These are phyloP conservation scores for Xerocomus amazonicus DNA, from an alignment of 1,284 basidiomycete genomes.

Conservation along the genomic window DNA sequence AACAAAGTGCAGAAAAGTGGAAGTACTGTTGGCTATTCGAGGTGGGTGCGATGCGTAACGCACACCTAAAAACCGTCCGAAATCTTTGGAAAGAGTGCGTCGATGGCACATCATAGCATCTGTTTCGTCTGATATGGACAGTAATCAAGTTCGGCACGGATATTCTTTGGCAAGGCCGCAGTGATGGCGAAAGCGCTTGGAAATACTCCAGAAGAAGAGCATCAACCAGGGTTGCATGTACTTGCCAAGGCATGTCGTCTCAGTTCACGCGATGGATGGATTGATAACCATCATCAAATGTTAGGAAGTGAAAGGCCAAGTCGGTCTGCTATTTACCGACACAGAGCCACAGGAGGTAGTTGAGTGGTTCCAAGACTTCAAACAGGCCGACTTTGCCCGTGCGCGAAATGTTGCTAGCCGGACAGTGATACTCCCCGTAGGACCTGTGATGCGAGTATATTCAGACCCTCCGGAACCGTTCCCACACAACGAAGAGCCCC, in stretches of 20 bases:
- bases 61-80: conserved; percentile 91
- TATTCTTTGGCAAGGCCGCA: conserved; percentile 91
- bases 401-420: conserved; percentile 78
- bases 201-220: conserved; percentile 82
- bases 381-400: conserved; percentile 89
- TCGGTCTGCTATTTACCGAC: conserved; percentile 91
- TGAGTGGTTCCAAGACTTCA: conserved; percentile 94
- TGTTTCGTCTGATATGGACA: conserved; percentile 14
- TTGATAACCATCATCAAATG: conserved; percentile 4
- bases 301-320: conserved; percentile 89
- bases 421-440: conserved; percentile 74
- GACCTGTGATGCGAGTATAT: conserved; percentile 69
- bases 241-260: conserved; percentile 66
- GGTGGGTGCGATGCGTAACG: conserved; percentile 93
- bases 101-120: not conserved
- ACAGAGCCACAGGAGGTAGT: conserved; percentile 83
- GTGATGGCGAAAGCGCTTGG: conserved; percentile 98
- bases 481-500: conserved; percentile 96
- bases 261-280: conserved; percentile 2
- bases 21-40: conserved; percentile 94
- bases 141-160: conserved; percentile 67
- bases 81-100: conserved; percentile 90
- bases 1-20: conserved; percentile 81
- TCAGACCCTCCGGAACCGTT: conserved; percentile 81
- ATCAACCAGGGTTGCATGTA: conserved; percentile 75